A percentile compares a stretch with the other conserved stretches of the same genome.
Evolutionary conservation across 192 early-diverging fungal genomes (phyloP).

Genomic region (Coemansia sp.): DNA sequence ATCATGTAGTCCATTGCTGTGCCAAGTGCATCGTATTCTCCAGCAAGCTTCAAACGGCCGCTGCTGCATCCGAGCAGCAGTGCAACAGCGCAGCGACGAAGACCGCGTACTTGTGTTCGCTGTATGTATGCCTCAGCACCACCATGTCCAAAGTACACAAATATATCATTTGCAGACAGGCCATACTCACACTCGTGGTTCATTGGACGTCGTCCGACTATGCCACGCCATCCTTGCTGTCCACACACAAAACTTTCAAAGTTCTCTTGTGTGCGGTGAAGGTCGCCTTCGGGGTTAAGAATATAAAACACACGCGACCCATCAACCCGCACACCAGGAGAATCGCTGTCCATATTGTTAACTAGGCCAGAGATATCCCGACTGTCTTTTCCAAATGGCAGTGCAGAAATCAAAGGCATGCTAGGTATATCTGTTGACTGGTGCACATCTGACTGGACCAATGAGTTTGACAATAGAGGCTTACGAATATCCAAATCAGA

Average conservation of each 20-base stretch:
- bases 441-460: background rate
- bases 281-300: conserved; percentile 88
- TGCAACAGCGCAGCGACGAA: conserved; percentile 72
- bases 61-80: conserved; percentile 95
- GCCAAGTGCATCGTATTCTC: conserved; percentile 90
- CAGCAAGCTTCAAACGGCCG: conserved; percentile 67
- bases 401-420: background rate
- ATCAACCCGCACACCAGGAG: conserved; percentile 35
- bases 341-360: background rate
- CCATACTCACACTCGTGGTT: conserved; percentile 64
- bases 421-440: background rate
- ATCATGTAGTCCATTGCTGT: conserved; percentile 82
- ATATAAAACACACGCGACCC: conserved; percentile 69
- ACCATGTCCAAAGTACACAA: conserved; percentile 94
- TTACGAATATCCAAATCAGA: background rate
- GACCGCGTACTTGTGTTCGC: conserved; percentile 63
- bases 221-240: conserved; percentile 66
- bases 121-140: conserved; percentile 83
- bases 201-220: conserved; percentile 66
- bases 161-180: conserved; percentile 61
- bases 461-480: background rate
- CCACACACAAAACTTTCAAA: conserved; percentile 59
- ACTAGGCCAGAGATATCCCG: background rate
- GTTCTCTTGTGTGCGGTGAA: conserved; percentile 75
- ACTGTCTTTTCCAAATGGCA: background rate